Conservation (phyloP, 345 rosid genomes). For the Anastatica hierochuntica region DNA sequence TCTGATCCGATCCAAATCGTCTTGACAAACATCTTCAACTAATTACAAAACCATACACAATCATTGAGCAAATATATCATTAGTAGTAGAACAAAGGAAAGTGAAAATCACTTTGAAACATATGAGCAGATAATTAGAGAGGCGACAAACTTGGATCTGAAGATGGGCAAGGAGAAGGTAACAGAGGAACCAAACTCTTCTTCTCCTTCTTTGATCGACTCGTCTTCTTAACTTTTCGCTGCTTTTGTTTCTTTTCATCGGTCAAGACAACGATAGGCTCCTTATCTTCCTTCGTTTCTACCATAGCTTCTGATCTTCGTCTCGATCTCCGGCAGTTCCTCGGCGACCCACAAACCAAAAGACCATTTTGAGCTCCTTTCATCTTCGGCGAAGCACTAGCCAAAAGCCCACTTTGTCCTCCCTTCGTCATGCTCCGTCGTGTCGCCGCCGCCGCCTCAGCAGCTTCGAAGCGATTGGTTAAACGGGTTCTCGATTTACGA, state of each 20-base stretch:
- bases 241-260: constrained; percentile 40
- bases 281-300: constrained; percentile 57
- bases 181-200: constrained; percentile 6
- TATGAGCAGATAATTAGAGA: background rate
- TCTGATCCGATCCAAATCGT: constrained; percentile 47
- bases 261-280: constrained; percentile 30
- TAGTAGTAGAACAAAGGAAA: background rate
- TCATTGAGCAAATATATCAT: background rate
- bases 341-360: constrained; percentile 46
- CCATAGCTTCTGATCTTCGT: constrained; percentile 38
- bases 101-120: background rate
- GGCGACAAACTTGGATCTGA: constrained; percentile 40
- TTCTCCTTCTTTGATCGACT: constrained; percentile 73
- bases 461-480: constrained; percentile 51
- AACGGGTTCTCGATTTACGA: constrained; percentile 52
- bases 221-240: constrained; percentile 38
- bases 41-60: background rate
- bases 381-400: constrained; percentile 1
- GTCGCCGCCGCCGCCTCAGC: constrained; percentile 30
- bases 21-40: constrained; percentile 43
- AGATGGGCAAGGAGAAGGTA: constrained; percentile 40
- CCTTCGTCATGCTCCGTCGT: constrained; percentile 49
- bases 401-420: background rate
- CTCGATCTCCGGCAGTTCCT: constrained; percentile 51
- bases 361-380: constrained; percentile 42